A percentile compares a stretch with the other conserved stretches of the same genome.
These are phyloP conservation scores for Solanum chacoense DNA, from an alignment of 305 asterid genomes.

Conservation along the genomic window DNA sequence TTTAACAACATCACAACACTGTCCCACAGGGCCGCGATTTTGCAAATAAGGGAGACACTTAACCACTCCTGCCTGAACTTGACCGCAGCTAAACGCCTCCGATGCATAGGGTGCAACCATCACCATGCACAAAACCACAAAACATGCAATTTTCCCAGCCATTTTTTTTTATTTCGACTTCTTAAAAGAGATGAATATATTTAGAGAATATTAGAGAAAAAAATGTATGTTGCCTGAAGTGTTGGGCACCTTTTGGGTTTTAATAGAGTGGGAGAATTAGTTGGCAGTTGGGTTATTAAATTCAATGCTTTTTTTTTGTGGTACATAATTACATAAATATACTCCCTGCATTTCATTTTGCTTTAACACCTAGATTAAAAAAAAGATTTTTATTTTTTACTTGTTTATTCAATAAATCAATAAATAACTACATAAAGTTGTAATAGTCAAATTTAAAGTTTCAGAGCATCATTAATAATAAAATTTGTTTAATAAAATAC, in stretches of 20 bases:
- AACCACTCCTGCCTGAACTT: not conserved
- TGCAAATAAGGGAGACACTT: not conserved
- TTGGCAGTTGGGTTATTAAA: not conserved
- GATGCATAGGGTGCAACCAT: not conserved
- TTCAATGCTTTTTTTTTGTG: not conserved
- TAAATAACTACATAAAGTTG: no score
- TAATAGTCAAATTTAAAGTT: no score
- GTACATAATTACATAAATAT: not conserved
- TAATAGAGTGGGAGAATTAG: not conserved
- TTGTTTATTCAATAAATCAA: no score
- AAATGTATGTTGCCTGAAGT: not conserved
- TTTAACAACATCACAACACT: conserved; percentile 10
- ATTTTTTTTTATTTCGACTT: not conserved
- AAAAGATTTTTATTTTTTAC: no score
- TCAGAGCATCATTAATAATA: not conserved
- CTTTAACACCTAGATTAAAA: not conserved
- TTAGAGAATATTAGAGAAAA: not conserved
- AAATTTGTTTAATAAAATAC: not conserved
- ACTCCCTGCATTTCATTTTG: not conserved
- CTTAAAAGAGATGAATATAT: not conserved
- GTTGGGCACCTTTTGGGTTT: not conserved
- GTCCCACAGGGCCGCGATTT: not conserved
- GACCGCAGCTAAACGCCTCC: conserved; percentile 6
- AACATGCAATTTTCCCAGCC: not conserved
- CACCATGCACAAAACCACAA: conserved; percentile 3